Base-by-base conservation (phyloP, 2,329 filamentous ascomycete genomes). In the Calonectria pauciramosa region DNA sequence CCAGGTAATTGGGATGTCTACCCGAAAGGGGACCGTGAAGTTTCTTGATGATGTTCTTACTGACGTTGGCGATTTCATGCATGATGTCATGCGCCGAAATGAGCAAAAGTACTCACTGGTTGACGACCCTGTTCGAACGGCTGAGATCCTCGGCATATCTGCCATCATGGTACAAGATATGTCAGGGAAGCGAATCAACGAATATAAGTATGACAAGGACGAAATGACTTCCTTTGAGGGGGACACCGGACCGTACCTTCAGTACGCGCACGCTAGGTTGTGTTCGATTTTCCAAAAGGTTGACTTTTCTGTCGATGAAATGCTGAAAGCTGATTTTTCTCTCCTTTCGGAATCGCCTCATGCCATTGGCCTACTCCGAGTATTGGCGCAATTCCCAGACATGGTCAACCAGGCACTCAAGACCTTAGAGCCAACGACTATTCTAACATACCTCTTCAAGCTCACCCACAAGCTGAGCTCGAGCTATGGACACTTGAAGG, bases 131-230 rank as follows among this genome's bases (percentile, higher is more conserved):
- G 90, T 89, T 56, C 86, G 88, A 74, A 91, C 90, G 3, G 92
- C 93, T 20, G 93, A 94, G 83, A 91, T 87, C 2, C 86, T 94
- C 4, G 93, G 93, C 69, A 94, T 94, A 80, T 91, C 90, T 2
- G 90, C 92, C 36, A 92, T 95, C 82, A 93, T 94, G 90, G 92
- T 94, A 2, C 93, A 94, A 82, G 93, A 94, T 81, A 93, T 94
- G 91, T 90, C 89, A 79, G 92, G 92, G 79, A 94, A 94, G 88
- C 71, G 80, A 59, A 81, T 83, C 72, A 84, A 86, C 76, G 83
- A 86, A 75, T 86, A 94, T 84, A 88, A 88, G 56, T 95, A 95
- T 84, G 91, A 94, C 85, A 90, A 94, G 83, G 90, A 92, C 66
- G 89, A 90, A 65, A 95, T 95, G 93, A 93, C 90, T 1, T 93